Evolutionary conservation across 2,329 filamentous ascomycete genomes (phyloP).

Genomic region (Polychaeton citri): DNA sequence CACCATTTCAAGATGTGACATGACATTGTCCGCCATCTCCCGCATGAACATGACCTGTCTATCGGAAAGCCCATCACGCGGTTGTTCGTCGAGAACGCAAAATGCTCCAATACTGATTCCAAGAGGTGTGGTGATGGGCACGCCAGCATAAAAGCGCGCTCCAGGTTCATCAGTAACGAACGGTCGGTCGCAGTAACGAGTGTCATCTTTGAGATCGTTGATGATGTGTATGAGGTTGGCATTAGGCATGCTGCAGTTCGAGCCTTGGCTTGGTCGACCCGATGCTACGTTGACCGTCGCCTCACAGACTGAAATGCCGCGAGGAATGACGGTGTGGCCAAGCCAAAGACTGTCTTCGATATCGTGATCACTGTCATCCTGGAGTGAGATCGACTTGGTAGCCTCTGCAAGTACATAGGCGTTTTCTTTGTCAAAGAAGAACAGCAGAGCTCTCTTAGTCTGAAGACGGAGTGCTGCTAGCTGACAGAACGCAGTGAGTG

Average conservation of each 20-base stretch:
- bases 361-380: constrained; percentile 21
- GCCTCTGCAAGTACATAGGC: constrained; percentile 41
- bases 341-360: constrained; percentile 22
- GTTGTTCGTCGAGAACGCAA: constrained; percentile 44
- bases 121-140: constrained; percentile 35
- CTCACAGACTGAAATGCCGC: constrained; percentile 22
- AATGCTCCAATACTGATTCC: constrained; percentile 48
- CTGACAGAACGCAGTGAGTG: constrained; percentile 23
- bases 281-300: constrained; percentile 14
- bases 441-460: constrained; percentile 24
- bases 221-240: constrained; percentile 7
- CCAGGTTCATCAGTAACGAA: constrained; percentile 3
- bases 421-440: constrained; percentile 33
- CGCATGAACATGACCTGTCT: constrained; percentile 42
- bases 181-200: constrained; percentile 2
- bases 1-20: constrained; percentile 48
- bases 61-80: constrained; percentile 36
- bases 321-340: constrained; percentile 21
- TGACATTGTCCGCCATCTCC: constrained; percentile 42
- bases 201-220: constrained; percentile 3
- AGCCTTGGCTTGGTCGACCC: constrained; percentile 3
- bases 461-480: constrained; percentile 24
- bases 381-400: constrained; percentile 26
- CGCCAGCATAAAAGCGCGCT: constrained; percentile 20
- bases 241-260: constrained; percentile 13